Evolutionary conservation across 1,284 basidiomycete genomes (phyloP).

Genomic region (Marasmius oreades): DNA sequence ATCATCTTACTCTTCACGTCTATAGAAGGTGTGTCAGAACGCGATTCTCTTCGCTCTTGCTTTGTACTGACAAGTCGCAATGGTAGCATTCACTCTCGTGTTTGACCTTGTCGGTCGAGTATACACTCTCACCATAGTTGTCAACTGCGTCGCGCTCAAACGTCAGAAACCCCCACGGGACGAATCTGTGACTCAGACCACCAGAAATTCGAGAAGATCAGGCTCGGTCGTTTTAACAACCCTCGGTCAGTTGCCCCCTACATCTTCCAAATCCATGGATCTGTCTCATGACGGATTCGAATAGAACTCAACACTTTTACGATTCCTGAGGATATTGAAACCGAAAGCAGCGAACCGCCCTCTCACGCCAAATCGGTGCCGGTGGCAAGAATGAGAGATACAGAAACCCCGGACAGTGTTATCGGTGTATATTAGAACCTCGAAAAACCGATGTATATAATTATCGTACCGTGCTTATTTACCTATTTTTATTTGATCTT

Average conservation of each 20-base stretch:
- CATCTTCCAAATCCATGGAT: neutral
- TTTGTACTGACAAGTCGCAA: neutral
- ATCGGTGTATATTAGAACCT: no score
- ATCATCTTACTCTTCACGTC: slow-evolving; percentile 7
- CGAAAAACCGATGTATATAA: no score
- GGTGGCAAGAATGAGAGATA: no score
- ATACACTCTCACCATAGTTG: slow-evolving; percentile 11
- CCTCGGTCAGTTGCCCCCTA: neutral
- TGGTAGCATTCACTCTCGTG: slow-evolving; percentile 5
- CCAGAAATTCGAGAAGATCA: neutral
- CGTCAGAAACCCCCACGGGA: neutral
- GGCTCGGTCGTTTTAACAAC: neutral
- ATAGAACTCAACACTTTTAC: neutral
- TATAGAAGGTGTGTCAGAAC: neutral
- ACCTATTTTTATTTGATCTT: no score
- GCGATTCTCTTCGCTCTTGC: neutral
- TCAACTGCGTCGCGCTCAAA: slow-evolving; percentile 7
- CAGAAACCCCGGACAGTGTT: no score
- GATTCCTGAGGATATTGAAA: neutral
- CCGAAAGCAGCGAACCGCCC: no score
- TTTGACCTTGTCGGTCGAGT: slow-evolving; percentile 9
- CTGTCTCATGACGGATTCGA: neutral
- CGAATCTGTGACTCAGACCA: neutral
- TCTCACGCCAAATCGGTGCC: no score
- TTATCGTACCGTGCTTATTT: no score